Base-by-base conservation (phyloP, 257 asterid species). In the Asclepias syriaca region DNA sequence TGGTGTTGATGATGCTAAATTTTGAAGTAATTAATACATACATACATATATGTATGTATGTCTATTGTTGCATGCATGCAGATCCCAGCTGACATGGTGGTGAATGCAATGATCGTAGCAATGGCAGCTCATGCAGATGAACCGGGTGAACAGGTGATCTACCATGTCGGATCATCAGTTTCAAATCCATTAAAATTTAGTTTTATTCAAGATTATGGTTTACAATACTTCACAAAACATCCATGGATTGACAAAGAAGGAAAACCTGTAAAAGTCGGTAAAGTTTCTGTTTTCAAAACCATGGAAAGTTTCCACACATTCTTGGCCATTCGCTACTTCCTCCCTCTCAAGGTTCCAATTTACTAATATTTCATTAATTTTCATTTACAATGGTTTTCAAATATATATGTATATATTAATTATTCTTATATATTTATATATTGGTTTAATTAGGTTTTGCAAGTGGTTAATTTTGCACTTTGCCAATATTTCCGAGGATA, bases 1-100 rank as follows among this genome's bases (percentile, higher is more conserved):
- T 29, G 34, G 34, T 29, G 34, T 29, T 29, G 3, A 29, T 29
- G 34, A 29, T 29, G 34, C 3, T 29, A 29, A 29, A 29, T 29
- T 29, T 29, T 29, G 34, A 29, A 29, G 3, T 29, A 29, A 2
- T 29, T 29, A 29, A 43, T 40, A 40, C 7, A 6, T 40, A 40
- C 7, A 8, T 40, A 40, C 7, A 6, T 40, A 6, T 40, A 40
- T 40, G 1, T 40, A 40, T 40, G 0, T 39, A 39, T 24, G 27
- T 24, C 0, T 24, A 24, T 24, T 24, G 27, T 24, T 24, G 27
- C 27, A 24, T 24, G 27, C 27, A 24, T 24, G 77, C 89, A 90
- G 98, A 89, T 93, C 45, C 98, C 97, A 8, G 97, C 93, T 4
- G 98, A 93, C 50, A 93, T 93, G 98, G 98, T 93, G 82, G 96